A percentile compares a stretch with the other conserved stretches of the same genome.
Conservation (phyloP, 164 flowering plant species). For the Piper longum region DNA sequence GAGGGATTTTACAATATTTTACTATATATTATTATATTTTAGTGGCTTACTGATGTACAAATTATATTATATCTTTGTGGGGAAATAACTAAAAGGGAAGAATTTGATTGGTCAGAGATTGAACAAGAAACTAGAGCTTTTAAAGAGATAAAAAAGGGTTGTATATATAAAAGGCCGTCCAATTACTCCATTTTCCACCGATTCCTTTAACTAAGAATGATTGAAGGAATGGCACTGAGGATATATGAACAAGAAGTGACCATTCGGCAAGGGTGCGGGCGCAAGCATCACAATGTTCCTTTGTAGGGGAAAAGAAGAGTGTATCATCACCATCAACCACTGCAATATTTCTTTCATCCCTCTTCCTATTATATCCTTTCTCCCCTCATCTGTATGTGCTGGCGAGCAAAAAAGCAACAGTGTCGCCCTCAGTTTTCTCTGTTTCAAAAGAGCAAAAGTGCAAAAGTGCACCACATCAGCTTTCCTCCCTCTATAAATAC, state of each 20-base stretch:
- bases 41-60: too few species aligned
- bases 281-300: neutral
- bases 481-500: neutral
- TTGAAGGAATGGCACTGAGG: neutral
- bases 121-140: too few species aligned
- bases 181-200: neutral
- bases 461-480: neutral
- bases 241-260: neutral
- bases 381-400: neutral
- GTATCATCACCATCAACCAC: neutral
- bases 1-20: too few species aligned
- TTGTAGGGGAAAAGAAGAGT: neutral
- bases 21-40: too few species aligned
- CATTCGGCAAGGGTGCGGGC: neutral
- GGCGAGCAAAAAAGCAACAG: neutral
- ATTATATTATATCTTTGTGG: too few species aligned
- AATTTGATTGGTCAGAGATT: too few species aligned
- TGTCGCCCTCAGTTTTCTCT: neutral
- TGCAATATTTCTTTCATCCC: neutral
- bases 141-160: too few species aligned
- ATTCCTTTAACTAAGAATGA: neutral
- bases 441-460: neutral
- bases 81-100: too few species aligned
- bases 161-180: too few species aligned
- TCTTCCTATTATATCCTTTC: neutral